Conservation (phyloP, 352 stramenopile species). For the Globisporangium iwayamae region DNA sequence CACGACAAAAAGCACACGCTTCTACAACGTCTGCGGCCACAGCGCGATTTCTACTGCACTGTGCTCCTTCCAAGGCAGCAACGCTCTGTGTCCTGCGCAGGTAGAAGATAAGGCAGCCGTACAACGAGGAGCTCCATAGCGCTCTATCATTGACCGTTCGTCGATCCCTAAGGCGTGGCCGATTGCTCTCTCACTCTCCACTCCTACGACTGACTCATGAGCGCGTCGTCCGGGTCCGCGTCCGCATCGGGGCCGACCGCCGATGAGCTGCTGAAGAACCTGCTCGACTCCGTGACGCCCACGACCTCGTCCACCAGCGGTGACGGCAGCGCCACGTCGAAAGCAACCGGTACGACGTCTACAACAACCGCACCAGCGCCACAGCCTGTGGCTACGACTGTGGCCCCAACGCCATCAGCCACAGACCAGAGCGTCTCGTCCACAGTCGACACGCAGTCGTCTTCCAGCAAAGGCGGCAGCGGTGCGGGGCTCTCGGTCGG, state of each 20-base stretch:
- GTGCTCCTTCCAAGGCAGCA: no score
- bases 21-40: no score
- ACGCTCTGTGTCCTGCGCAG: no score
- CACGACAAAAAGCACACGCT: no score
- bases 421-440: constrained; percentile 4
- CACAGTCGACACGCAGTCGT: constrained; percentile 1
- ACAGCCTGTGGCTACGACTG: background rate
- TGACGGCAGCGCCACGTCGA: background rate
- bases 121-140: no score
- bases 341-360: background rate
- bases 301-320: background rate
- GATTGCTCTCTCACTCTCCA: constrained; percentile 1
- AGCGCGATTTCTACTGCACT: no score
- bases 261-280: constrained; percentile 20
- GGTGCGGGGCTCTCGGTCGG: constrained; percentile 12
- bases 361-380: background rate
- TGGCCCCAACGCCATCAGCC: background rate
- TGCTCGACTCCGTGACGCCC: constrained; percentile 19
- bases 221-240: constrained; percentile 12
- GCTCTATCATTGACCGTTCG: background rate
- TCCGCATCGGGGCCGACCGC: constrained; percentile 2
- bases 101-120: no score
- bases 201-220: constrained; percentile 9
- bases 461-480: background rate
- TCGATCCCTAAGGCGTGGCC: background rate